Conservation (phyloP, 2,329 filamentous ascomycete genomes). For the Blastomyces gilchristii region DNA sequence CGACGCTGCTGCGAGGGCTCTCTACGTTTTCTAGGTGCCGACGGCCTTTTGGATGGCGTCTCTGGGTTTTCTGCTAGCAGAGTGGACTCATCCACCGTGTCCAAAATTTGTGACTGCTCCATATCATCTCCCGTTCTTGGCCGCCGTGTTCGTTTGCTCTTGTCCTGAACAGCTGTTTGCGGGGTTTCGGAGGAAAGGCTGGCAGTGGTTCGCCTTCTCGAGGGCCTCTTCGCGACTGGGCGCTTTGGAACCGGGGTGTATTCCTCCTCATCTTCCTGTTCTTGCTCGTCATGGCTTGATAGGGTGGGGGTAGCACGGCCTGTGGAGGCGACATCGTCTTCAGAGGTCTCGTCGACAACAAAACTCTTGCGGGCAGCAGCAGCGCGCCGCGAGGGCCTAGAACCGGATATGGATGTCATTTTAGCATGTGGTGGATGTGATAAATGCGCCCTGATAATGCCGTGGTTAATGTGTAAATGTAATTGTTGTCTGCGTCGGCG, state of each 20-base stretch:
- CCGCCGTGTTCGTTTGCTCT: conserved; percentile 33
- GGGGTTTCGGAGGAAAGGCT: conserved; percentile 39
- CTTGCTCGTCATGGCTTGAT: conserved; percentile 37
- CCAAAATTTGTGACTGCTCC: conserved; percentile 13
- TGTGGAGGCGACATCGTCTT: conserved; percentile 51
- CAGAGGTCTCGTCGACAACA: conserved; percentile 66
- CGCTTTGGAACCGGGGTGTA: conserved; percentile 63
- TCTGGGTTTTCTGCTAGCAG: conserved; percentile 38
- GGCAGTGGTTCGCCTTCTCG: conserved; percentile 45
- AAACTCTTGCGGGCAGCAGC: conserved; percentile 57
- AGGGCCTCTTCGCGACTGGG: conserved; percentile 47
- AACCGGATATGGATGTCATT: conserved; percentile 30
- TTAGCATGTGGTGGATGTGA: conserved; percentile 8
- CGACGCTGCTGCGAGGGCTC: conserved; percentile 37
- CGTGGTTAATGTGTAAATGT: neutral
- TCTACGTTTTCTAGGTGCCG: conserved; percentile 58
- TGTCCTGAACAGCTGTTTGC: conserved; percentile 19
- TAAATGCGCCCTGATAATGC: neutral
- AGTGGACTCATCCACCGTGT: conserved; percentile 51
- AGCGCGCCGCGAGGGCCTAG: conserved; percentile 49
- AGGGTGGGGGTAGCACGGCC: conserved; percentile 39
- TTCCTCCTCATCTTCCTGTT: conserved; percentile 58
- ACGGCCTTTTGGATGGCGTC: conserved; percentile 45
- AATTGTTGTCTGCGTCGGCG: neutral
- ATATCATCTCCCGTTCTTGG: conserved; percentile 29